Evolutionary conservation across 345 rosid species (phyloP).

Genomic region (sweet orange (Citrus sinensis)): DVS_A1.0 CM039165.1:35237501-35238000

Average conservation of each 20-base stretch:
- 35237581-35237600: neutral
- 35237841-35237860: neutral
- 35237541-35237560: neutral
- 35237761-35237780: neutral
- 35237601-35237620: neutral
- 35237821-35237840: neutral
- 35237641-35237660: neutral
- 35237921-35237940: constrained; percentile 56
- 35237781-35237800: neutral
- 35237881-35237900: neutral
- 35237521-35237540: neutral
- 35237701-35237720: neutral
- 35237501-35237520: neutral
- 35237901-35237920: constrained; percentile 63
- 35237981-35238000: constrained; percentile 40
- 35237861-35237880: neutral
- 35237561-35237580: neutral
- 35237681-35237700: neutral
- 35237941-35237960: constrained; percentile 57
- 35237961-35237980: constrained; percentile 40
- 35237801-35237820: neutral
- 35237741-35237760: neutral
- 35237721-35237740: neutral
- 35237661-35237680: neutral
- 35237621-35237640: neutral